These are phyloP conservation scores for Picea glauca DNA, from an alignment of 75 land plant genomes.

Conservation along the genomic window DNA sequence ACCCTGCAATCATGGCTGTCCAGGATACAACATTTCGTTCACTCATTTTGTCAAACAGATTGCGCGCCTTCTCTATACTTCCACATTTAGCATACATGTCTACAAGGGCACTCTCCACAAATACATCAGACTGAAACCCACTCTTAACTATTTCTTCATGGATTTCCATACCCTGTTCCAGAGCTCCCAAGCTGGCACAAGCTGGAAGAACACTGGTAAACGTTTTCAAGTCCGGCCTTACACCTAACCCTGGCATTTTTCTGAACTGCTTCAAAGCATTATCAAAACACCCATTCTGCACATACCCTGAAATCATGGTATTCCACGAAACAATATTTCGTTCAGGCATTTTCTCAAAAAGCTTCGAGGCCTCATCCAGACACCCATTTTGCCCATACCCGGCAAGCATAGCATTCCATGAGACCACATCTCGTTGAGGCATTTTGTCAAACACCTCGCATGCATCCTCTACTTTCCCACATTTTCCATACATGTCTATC, in stretches of 20 bases:
- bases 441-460: slow-evolving; percentile 15
- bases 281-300: neutral
- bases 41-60: slow-evolving; percentile 21
- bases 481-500: slow-evolving; percentile 30
- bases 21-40: slow-evolving; percentile 21
- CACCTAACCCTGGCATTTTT: slow-evolving; percentile 14
- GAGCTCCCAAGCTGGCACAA: slow-evolving; percentile 18
- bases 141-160: slow-evolving; percentile 21
- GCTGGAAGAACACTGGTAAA: slow-evolving; percentile 24
- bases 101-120: slow-evolving; percentile 31
- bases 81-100: no score
- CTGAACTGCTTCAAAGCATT: slow-evolving; percentile 16
- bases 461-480: slow-evolving; percentile 21
- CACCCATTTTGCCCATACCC: slow-evolving; percentile 37
- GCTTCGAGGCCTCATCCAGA: slow-evolving; percentile 14
- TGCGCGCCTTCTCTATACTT: no score
- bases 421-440: slow-evolving; percentile 22
- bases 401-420: slow-evolving; percentile 36
- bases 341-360: slow-evolving; percentile 19
- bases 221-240: slow-evolving; percentile 18
- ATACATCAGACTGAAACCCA: slow-evolving; percentile 21
- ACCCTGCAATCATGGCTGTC: slow-evolving; percentile 40
- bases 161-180: slow-evolving; percentile 28
- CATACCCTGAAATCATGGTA: slow-evolving; percentile 46
- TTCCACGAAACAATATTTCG: slow-evolving; percentile 31